These are phyloP conservation scores for Epicoccum sorghinum DNA, from an alignment of 2,329 filamentous ascomycete species.

Conservation along the genomic window DNA sequence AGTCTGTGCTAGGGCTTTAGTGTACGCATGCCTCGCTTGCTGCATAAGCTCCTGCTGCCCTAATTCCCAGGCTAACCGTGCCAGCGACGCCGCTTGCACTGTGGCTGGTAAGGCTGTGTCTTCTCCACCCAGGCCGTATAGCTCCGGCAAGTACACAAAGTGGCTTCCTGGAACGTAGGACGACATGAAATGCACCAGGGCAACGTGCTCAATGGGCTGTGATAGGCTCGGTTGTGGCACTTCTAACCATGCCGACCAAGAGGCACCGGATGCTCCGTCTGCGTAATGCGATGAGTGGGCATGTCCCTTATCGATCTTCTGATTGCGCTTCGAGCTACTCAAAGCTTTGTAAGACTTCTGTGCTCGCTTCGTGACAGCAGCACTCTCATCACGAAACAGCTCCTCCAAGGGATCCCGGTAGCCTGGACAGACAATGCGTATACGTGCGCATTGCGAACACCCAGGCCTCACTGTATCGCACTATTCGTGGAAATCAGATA, in stretches of 20 bases:
- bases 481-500: background rate
- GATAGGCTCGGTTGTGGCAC: background rate
- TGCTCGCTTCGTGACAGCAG: constrained; percentile 16
- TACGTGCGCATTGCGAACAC: constrained; percentile 24
- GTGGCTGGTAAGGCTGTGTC: constrained; percentile 4
- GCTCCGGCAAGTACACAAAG: constrained; percentile 22
- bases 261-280: background rate
- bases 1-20: constrained; percentile 12
- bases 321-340: background rate
- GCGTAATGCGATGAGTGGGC: too few species aligned
- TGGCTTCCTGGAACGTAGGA: constrained; percentile 26
- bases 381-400: constrained; percentile 23
- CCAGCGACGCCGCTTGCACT: constrained; percentile 19
- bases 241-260: background rate
- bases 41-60: constrained; percentile 9
- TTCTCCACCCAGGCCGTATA: background rate
- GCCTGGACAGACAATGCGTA: constrained; percentile 20
- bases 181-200: constrained; percentile 21
- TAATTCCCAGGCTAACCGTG: constrained; percentile 16
- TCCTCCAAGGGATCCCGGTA: constrained; percentile 23
- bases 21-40: constrained; percentile 15
- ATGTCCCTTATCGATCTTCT: too few species aligned
- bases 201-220: constrained; percentile 10
- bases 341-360: constrained; percentile 11
- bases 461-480: constrained; percentile 15